Conservation (phyloP, 495 filamentous ascomycete genomes). For the Aspergillus baeticus region DNA sequence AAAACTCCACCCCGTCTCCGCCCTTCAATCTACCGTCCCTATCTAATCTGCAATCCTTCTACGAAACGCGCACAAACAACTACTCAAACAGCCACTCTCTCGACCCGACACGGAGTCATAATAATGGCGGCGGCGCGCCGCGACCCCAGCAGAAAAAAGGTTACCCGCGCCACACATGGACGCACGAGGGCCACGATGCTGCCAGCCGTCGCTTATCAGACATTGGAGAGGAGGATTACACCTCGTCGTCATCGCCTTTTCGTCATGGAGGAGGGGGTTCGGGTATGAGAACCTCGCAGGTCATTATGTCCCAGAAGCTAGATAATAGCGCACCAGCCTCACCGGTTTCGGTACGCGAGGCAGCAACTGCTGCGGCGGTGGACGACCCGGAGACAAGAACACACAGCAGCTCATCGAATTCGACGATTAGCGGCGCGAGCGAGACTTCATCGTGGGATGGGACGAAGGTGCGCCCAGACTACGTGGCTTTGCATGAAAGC, state of each 20-base stretch:
- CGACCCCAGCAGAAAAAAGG: conserved; percentile 26
- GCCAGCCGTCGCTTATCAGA: conserved; percentile 65
- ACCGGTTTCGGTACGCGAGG: conserved; percentile 13
- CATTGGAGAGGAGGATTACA: conserved; percentile 61
- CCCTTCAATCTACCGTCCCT: conserved; percentile 43
- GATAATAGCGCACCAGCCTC: conserved; percentile 15
- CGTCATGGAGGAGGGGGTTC: conserved; percentile 17
- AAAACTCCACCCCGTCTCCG: conserved; percentile 51
- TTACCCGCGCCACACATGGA: conserved; percentile 46
- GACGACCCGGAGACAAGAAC: conserved; percentile 22
- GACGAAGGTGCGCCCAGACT: conserved; percentile 18
- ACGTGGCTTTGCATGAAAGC: conserved; percentile 13
- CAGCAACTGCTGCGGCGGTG: not conserved
- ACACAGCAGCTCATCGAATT: conserved; percentile 39
- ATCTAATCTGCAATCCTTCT: conserved; percentile 36
- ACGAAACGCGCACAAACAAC: conserved; percentile 16
- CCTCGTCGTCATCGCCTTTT: conserved; percentile 16
- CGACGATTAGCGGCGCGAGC: conserved; percentile 40
- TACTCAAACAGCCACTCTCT: conserved; percentile 20
- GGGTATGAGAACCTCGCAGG: conserved; percentile 16
- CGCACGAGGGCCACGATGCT: conserved; percentile 51
- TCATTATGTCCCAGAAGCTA: not conserved
- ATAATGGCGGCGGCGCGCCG: not conserved
- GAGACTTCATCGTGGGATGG: conserved; percentile 23
- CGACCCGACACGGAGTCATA: conserved; percentile 11